Evolutionary conservation across 2,329 filamentous ascomycete genomes (phyloP).

Genomic region (Tolypocladium ovalisporum): DNA sequence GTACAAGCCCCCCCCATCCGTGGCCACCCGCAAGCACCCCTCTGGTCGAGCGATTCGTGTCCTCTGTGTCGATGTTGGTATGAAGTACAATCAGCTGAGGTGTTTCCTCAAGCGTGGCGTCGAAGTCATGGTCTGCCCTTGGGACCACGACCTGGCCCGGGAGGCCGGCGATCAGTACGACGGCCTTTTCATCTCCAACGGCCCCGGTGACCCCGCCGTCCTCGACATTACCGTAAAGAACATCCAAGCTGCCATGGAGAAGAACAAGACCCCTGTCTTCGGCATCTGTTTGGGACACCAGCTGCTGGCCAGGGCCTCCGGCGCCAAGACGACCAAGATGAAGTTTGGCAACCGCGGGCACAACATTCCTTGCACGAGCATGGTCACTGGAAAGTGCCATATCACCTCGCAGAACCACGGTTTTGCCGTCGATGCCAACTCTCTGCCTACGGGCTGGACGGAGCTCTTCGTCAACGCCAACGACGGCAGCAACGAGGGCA

Average conservation of each 20-base stretch:
- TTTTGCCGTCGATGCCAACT: constrained; percentile 77
- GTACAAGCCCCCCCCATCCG: constrained; percentile 63
- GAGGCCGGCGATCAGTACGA: constrained; percentile 79
- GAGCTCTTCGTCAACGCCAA: constrained; percentile 98
- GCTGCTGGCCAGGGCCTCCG: constrained; percentile 77
- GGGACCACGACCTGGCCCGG: constrained; percentile 82
- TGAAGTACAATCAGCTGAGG: constrained; percentile 96
- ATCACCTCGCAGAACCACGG: constrained; percentile 99
- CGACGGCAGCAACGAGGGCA: constrained; percentile 96
- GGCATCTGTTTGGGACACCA: constrained; percentile 96
- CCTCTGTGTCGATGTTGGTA: constrained; percentile 87
- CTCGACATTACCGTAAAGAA: constrained; percentile 71
- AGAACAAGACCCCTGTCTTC: constrained; percentile 78
- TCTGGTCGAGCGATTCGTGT: constrained; percentile 81
- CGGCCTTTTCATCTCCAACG: constrained; percentile 95
- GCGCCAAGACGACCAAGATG: constrained; percentile 85
- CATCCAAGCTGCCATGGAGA: constrained; percentile 63
- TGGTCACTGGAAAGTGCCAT: constrained; percentile 92
- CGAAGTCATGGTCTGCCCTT: constrained; percentile 89
- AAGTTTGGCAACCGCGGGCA: constrained; percentile 98
- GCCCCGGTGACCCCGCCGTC: constrained; percentile 86
- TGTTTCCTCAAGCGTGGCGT: constrained; percentile 87
- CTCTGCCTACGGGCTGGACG: constrained; percentile 69
- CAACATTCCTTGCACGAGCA: constrained; percentile 95
- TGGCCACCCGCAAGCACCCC: constrained; percentile 70